A percentile compares a stretch with the other conserved stretches of the same genome.
Conservation (phyloP, 495 filamentous ascomycete genomes). For the Acidiella bohemica region DNA sequence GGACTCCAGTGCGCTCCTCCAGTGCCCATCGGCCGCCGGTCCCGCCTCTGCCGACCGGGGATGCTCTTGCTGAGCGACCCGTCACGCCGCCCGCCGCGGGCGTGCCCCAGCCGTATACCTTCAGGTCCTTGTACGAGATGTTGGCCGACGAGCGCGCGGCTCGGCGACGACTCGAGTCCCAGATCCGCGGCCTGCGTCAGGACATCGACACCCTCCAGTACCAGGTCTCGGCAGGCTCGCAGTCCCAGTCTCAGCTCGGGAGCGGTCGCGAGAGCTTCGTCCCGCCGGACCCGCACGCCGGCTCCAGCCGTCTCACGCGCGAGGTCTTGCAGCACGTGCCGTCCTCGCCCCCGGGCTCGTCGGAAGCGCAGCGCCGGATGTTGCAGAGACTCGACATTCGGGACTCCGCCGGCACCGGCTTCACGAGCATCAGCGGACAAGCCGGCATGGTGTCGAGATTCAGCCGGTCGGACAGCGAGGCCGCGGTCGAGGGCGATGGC, state of each 20-base stretch:
- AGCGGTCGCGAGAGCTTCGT: slow-evolving; percentile 7
- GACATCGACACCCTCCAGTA: slow-evolving; percentile 13
- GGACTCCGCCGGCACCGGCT: slow-evolving; percentile 1
- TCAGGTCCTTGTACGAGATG: slow-evolving; percentile 17
- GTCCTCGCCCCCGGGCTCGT: neutral
- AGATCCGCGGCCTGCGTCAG: slow-evolving; percentile 5
- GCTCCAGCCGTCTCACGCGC: slow-evolving; percentile 11
- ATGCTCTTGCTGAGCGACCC: neutral
- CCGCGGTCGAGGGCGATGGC: neutral
- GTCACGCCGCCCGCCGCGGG: slow-evolving; percentile 2
- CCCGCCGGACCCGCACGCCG: slow-evolving; percentile 3
- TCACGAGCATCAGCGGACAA: neutral
- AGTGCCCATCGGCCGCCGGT: neutral
- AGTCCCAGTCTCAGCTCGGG: slow-evolving; percentile 4
- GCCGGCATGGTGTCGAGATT: slow-evolving; percentile 2
- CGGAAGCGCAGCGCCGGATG: neutral
- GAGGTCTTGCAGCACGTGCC: slow-evolving; percentile 5
- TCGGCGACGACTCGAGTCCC: slow-evolving; percentile 12
- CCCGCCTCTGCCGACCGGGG: neutral
- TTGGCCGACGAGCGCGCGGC: slow-evolving; percentile 16
- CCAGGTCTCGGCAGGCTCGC: too few species aligned
- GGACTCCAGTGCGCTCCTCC: slow-evolving; percentile 1
- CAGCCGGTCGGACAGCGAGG: slow-evolving; percentile 9
- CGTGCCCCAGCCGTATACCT: slow-evolving; percentile 7
- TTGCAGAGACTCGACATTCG: neutral